A percentile compares a stretch with the other conserved stretches of the same genome.
Conservation (phyloP, 2,329 filamentous ascomycete species). For the Aspergillaceae sp. region DNA sequence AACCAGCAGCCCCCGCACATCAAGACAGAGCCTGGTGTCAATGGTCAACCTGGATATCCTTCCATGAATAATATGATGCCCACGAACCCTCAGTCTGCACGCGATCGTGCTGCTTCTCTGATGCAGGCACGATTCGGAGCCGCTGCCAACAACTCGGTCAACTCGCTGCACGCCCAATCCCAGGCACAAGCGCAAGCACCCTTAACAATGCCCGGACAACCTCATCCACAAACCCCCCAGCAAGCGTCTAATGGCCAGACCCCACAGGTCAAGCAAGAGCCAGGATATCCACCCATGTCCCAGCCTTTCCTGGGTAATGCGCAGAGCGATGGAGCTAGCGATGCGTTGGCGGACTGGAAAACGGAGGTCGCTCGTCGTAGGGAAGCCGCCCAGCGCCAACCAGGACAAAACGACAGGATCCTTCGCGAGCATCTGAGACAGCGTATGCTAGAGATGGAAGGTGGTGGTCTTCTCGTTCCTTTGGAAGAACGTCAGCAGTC, state of each 20-base stretch:
- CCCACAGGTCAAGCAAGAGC: constrained; percentile 36
- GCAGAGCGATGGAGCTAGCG: constrained; percentile 69
- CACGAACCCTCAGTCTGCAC: constrained; percentile 40
- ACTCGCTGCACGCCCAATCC: constrained; percentile 36
- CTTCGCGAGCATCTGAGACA: constrained; percentile 36
- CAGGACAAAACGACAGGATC: constrained; percentile 29
- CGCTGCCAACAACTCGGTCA: constrained; percentile 35
- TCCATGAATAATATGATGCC: constrained; percentile 29
- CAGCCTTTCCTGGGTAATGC: constrained; percentile 40
- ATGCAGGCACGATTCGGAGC: constrained; percentile 42
- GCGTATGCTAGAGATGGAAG: constrained; percentile 36
- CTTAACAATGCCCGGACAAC: constrained; percentile 28
- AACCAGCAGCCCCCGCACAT: constrained; percentile 32
- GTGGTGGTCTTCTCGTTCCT: constrained; percentile 38
- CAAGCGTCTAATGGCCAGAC: constrained; percentile 32
- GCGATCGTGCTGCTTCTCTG: constrained; percentile 46
- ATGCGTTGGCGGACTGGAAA: constrained; percentile 48
- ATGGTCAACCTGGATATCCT: constrained; percentile 24
- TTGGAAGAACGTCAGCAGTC: constrained; percentile 29
- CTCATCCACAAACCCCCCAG: constrained; percentile 18
- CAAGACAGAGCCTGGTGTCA: constrained; percentile 46
- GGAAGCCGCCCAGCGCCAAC: constrained; percentile 28
- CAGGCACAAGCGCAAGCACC: constrained; percentile 16
- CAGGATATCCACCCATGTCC: constrained; percentile 27
- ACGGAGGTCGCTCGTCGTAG: constrained; percentile 38